Evolutionary conservation across 352 stramenopile species (phyloP).

Genomic region (Phytophthora litchii): DNA sequence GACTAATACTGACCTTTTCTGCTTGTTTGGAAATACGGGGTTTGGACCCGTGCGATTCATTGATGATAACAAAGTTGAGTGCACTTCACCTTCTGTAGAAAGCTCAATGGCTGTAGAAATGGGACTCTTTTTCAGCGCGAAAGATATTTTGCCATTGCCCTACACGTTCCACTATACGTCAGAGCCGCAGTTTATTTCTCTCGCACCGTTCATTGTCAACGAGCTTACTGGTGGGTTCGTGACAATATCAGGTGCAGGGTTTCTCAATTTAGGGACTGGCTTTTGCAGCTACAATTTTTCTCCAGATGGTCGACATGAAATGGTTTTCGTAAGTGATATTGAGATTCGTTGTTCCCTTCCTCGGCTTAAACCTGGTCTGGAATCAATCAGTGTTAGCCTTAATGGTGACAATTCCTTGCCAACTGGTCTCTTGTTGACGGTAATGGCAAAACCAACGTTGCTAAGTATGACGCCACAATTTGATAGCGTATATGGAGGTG

Average conservation of each 20-base stretch:
- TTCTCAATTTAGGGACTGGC: constrained; percentile 22
- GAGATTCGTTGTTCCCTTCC: constrained; percentile 39
- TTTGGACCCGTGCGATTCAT: constrained; percentile 16
- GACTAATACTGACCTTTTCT: constrained; percentile 25
- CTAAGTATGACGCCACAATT: constrained; percentile 35
- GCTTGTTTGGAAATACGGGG: constrained; percentile 33
- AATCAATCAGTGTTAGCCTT: constrained; percentile 37
- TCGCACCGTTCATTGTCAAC: constrained; percentile 31
- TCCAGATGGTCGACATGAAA: background rate
- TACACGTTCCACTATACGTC: constrained; percentile 43
- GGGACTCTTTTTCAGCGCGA: constrained; percentile 33
- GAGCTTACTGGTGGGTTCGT: constrained; percentile 33
- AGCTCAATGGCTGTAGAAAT: constrained; percentile 14
- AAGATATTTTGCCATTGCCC: constrained; percentile 28
- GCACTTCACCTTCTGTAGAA: constrained; percentile 28
- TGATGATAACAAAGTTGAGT: constrained; percentile 19
- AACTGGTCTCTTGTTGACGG: constrained; percentile 24
- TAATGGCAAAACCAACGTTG: constrained; percentile 32
- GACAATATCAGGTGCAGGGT: constrained; percentile 38
- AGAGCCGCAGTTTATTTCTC: constrained; percentile 22
- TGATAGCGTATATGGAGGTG: constrained; percentile 39
- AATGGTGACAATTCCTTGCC: constrained; percentile 27
- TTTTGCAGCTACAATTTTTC: constrained; percentile 38
- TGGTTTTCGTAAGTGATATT: constrained; percentile 24
- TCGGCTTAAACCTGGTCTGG: constrained; percentile 26